Percentiles rank a stretch among this genome's conserved stretches.
Conservation (phyloP, 352 stramenopile genomes). For the Phytophthora ramorum region DNA sequence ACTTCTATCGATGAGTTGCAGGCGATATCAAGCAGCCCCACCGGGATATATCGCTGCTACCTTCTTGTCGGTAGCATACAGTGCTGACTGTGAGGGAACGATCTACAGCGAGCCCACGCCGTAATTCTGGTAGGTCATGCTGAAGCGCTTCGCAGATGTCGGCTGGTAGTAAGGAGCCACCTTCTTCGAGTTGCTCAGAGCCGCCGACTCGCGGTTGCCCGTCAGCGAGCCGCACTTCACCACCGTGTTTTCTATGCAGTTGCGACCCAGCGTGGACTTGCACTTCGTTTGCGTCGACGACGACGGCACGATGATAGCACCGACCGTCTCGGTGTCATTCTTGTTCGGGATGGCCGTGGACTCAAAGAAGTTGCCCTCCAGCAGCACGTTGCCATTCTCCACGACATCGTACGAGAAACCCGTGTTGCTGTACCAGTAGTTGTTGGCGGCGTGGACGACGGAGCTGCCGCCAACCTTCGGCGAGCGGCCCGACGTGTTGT, state of each 20-base stretch:
- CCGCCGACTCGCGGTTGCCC: constrained; percentile 16
- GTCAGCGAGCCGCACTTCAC: constrained; percentile 17
- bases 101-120: constrained; percentile 10
- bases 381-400: constrained; percentile 40
- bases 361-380: constrained; percentile 62
- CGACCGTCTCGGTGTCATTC: constrained; percentile 8
- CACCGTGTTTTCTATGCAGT: constrained; percentile 31
- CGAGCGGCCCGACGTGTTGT: constrained; percentile 48
- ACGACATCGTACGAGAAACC: constrained; percentile 47
- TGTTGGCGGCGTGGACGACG: constrained; percentile 46
- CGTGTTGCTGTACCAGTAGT: constrained; percentile 57
- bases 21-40: not conserved
- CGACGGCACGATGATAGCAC: constrained; percentile 11
- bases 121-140: constrained; percentile 11
- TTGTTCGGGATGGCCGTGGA: constrained; percentile 9
- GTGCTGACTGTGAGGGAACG: not conserved
- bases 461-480: constrained; percentile 38
- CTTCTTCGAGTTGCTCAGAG: constrained; percentile 19
- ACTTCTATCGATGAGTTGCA: not conserved
- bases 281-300: constrained; percentile 6
- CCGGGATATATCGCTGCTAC: not conserved
- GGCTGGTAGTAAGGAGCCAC: constrained; percentile 20
- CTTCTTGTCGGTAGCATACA: constrained; percentile 5
- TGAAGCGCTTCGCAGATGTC: constrained; percentile 10
- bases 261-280: constrained; percentile 26